phyloP scores from a whole-genome alignment of 805 yeast genomes.

The Maudiozyma bulderi region DNA sequence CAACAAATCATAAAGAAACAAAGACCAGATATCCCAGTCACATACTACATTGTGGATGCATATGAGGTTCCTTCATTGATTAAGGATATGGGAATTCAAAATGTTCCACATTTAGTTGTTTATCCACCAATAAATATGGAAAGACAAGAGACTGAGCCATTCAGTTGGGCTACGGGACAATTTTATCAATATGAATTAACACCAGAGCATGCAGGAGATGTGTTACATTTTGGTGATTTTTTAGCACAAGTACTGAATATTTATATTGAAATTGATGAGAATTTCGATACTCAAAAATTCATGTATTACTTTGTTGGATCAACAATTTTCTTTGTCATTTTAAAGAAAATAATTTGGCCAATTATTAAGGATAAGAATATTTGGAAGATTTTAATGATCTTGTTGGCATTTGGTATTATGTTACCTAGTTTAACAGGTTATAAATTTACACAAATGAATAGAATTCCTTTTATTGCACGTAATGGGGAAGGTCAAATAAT shows the following conservation, averaged over 20 bases:
- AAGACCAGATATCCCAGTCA: conserved; percentile 33
- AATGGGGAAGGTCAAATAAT: conserved; percentile 43
- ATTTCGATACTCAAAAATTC: conserved; percentile 37
- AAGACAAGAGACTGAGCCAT: conserved; percentile 12
- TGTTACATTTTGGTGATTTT: conserved; percentile 44
- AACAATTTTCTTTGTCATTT: conserved; percentile 34
- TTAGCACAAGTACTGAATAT: conserved; percentile 38
- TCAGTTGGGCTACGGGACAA: conserved; percentile 23
- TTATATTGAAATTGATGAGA: conserved; percentile 35
- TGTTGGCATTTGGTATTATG: conserved; percentile 34
- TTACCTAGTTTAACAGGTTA: conserved; percentile 47
- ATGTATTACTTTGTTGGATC: conserved; percentile 37
- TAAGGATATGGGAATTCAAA: conserved; percentile 33
- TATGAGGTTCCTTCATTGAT: conserved; percentile 35
- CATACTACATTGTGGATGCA: conserved; percentile 46
- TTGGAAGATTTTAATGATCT: conserved; percentile 15
- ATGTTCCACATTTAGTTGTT: conserved; percentile 62
- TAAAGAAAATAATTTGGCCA: conserved; percentile 40
- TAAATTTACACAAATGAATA: conserved; percentile 51
- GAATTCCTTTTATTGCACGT: conserved; percentile 52
- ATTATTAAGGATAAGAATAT: conserved; percentile 16
- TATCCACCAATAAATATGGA: conserved; percentile 40
- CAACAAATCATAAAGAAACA: conserved; percentile 37
- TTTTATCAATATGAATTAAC: conserved; percentile 31
- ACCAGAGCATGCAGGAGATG: conserved; percentile 28